phyloP scores from a whole-genome alignment of 495 filamentous ascomycete species.

The Astrothelium macrocarpum region DNA sequence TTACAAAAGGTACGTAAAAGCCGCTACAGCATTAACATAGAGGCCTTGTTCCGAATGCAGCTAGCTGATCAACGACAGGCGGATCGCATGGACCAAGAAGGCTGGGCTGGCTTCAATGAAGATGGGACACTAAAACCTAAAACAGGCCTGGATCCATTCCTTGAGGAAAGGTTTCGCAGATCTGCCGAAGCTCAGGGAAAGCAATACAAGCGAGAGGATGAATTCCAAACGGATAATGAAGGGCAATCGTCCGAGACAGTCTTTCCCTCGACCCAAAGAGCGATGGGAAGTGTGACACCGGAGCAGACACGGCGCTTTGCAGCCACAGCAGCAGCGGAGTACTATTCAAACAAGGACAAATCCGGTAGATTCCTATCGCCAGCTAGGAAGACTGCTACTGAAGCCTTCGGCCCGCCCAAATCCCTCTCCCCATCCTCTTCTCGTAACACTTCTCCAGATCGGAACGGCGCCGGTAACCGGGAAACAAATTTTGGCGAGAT shows the following conservation, averaged over 20 bases:
- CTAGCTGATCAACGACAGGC: conserved; percentile 1
- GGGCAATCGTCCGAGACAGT: not conserved
- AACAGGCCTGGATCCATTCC: not conserved
- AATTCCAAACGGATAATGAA: not conserved
- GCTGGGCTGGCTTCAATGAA: not conserved
- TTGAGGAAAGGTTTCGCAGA: not conserved
- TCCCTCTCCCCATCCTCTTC: not conserved
- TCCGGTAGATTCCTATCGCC: not conserved
- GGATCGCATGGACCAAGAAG: not conserved
- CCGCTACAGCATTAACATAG: not conserved
- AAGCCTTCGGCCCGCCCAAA: not conserved
- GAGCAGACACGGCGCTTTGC: not conserved
- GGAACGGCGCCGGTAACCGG: not conserved
- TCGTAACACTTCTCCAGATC: not conserved
- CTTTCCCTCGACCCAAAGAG: not conserved
- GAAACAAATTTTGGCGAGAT: not conserved
- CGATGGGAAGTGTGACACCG: not conserved
- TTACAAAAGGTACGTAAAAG: not conserved
- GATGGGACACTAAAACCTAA: not conserved
- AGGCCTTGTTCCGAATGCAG: not conserved
- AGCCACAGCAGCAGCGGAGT: not conserved
- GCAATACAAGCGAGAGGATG: not conserved
- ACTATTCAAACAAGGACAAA: not conserved
- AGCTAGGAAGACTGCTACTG: not conserved
- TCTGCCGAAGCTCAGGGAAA: not conserved